Conservation (phyloP, 768 basidiomycete genomes). For the Suillus brevipes region DNA sequence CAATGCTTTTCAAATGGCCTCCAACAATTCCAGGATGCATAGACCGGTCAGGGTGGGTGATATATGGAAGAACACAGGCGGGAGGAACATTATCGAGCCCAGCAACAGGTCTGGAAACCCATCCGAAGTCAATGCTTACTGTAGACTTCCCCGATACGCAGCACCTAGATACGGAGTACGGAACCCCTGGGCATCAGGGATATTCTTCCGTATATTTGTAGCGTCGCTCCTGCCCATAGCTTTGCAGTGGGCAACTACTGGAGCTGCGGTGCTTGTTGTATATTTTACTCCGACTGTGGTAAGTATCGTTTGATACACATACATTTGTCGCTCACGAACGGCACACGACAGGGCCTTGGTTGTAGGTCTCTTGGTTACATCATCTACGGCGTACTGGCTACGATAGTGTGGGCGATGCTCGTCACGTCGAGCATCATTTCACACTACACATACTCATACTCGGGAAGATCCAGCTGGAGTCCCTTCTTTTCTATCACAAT, state of each 20-base stretch:
- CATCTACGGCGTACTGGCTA: constrained; percentile 30
- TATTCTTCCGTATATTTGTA: constrained; percentile 18
- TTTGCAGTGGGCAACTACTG: constrained; percentile 29
- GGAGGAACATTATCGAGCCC: constrained; percentile 3
- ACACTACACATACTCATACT: constrained; percentile 15
- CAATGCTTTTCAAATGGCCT: constrained; percentile 5
- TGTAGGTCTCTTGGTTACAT: constrained; percentile 36
- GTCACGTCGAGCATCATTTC: constrained; percentile 30
- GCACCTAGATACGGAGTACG: neutral
- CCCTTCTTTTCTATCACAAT: neutral
- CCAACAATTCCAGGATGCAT: constrained; percentile 11
- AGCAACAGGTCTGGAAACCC: constrained; percentile 11
- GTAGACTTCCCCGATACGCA: constrained; percentile 8
- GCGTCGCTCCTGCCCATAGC: constrained; percentile 22
- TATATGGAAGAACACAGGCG: constrained; percentile 9
- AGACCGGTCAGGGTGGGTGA: constrained; percentile 11
- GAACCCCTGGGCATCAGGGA: constrained; percentile 19
- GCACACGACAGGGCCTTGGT: constrained; percentile 26
- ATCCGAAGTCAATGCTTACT: constrained; percentile 18
- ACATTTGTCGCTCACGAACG: neutral
- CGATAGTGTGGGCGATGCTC: constrained; percentile 30
- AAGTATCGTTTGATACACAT: neutral
- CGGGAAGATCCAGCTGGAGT: neutral
- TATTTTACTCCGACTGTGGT: constrained; percentile 28
- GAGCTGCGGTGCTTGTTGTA: constrained; percentile 25